Conservation (phyloP, 2,329 filamentous ascomycete species). For the Aspergillus melleus region DNA sequence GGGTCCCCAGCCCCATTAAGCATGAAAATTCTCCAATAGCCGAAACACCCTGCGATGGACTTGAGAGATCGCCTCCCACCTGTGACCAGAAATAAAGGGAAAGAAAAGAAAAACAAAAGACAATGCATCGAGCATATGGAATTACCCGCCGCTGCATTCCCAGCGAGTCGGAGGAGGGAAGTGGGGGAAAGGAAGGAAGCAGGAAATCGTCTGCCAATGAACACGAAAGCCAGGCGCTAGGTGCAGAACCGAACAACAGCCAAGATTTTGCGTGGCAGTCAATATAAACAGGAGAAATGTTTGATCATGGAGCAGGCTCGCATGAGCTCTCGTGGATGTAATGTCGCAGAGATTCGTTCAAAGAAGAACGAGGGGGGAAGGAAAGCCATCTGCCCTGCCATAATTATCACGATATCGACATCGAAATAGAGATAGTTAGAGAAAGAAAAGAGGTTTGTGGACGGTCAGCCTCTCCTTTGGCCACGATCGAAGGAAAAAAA, state of each 20-base stretch:
- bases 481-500: not conserved
- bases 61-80: constrained; percentile 16
- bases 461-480: no score
- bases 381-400: not conserved
- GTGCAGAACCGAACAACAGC: constrained; percentile 10
- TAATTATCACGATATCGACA: not conserved
- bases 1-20: constrained; percentile 15
- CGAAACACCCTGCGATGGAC: constrained; percentile 21
- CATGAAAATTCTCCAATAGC: constrained; percentile 17
- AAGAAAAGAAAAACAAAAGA: constrained; percentile 14
- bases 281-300: constrained; percentile 22
- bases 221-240: constrained; percentile 10
- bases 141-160: constrained; percentile 15
- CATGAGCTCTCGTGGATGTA: constrained; percentile 11
- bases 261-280: constrained; percentile 13
- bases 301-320: constrained; percentile 17
- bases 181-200: constrained; percentile 4
- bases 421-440: not conserved
- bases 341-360: not conserved
- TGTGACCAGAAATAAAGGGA: constrained; percentile 10
- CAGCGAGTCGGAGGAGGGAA: constrained; percentile 3
- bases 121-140: constrained; percentile 24
- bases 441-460: not conserved
- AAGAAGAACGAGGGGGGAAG: not conserved
- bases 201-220: constrained; percentile 3